Evolutionary conservation across 106 monocot genomes (phyloP).

Genomic region (Allium fistulosum): DNA sequence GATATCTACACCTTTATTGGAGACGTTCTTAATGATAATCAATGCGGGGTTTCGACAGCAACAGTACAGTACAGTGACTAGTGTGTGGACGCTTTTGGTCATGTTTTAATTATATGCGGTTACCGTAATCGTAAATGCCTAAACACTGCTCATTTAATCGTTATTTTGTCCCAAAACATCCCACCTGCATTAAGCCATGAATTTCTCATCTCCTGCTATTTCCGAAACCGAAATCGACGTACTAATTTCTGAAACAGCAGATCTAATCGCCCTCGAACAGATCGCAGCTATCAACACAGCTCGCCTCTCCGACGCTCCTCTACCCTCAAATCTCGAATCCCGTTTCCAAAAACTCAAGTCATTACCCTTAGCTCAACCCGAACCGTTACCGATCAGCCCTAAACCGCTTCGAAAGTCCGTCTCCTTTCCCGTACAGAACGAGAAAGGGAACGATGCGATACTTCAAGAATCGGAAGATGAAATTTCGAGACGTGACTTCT

Average conservation of each 20-base stretch:
- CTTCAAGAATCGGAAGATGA: not conserved
- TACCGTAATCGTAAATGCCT: no score
- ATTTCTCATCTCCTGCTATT: constrained; percentile 2
- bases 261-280: constrained; percentile 45
- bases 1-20: no score
- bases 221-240: constrained; percentile 20
- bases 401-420: no score
- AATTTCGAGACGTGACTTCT: not conserved
- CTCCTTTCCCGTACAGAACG: not conserved
- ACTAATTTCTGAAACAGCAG: constrained; percentile 46
- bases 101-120: no score
- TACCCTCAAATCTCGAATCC: constrained; percentile 42
- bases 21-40: no score
- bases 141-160: no score
- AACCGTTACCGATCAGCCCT: no score
- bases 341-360: constrained; percentile 61
- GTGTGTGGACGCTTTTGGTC: no score
- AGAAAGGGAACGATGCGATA: not conserved
- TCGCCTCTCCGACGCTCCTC: constrained; percentile 36
- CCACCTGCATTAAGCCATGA: no score
- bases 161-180: no score
- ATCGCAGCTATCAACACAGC: constrained; percentile 57
- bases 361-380: constrained; percentile 12
- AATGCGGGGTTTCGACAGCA: no score
- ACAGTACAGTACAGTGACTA: no score